Evolutionary conservation across 306 rosid genomes (phyloP).

Genomic region (Arachis hypogaea): DNA sequence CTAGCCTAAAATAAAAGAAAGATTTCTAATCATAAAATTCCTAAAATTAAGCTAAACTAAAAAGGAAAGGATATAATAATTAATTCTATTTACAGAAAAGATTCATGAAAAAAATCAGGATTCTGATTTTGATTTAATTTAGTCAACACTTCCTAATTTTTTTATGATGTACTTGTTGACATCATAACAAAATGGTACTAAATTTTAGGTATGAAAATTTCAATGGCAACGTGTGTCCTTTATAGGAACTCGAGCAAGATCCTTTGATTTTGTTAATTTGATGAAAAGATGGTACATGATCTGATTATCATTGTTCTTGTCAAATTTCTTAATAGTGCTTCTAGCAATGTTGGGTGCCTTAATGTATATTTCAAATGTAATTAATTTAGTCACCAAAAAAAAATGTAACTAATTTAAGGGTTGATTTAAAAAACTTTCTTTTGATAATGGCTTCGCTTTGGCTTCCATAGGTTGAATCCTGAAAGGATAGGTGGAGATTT

Average conservation of each 20-base stretch:
- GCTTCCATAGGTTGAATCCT: constrained; percentile 76
- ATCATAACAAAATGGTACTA: constrained; percentile 1
- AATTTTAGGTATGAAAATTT: not conserved
- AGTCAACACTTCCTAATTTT: not conserved
- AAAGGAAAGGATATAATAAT: too few relatives aligned
- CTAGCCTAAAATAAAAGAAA: too few relatives aligned
- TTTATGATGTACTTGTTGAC: constrained; percentile 2
- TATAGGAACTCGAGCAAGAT: not conserved
- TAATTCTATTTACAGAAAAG: too few relatives aligned
- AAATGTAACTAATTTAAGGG: not conserved
- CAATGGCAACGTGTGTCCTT: not conserved
- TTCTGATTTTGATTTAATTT: too few relatives aligned
- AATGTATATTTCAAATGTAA: not conserved
- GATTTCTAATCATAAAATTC: too few relatives aligned
- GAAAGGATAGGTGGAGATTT: constrained; percentile 98
- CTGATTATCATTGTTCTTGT: not conserved
- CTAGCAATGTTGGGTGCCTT: not conserved
- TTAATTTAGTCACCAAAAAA: not conserved
- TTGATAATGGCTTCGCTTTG: constrained; percentile 32
- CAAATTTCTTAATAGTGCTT: not conserved
- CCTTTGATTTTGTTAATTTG: constrained; percentile 6
- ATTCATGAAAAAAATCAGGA: too few relatives aligned
- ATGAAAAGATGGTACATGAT: not conserved
- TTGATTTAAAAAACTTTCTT: constrained; percentile 21
- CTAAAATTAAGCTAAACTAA: too few relatives aligned